A percentile compares a stretch with the other conserved stretches of the same genome.
phyloP scores from a whole-genome alignment of 257 asterid species.

The Handroanthus guayacan region DNA sequence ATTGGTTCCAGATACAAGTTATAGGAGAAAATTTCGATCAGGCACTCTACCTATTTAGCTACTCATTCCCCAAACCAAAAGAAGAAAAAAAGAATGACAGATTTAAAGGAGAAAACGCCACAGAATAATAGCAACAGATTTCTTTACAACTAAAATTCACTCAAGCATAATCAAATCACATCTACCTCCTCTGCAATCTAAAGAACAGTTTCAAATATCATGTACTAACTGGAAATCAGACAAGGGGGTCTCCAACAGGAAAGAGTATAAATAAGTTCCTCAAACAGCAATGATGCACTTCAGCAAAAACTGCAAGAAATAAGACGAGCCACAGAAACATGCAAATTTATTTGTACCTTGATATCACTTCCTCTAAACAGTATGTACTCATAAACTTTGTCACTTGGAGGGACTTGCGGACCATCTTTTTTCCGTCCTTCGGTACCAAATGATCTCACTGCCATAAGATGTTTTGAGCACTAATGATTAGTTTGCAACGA shows the following conservation, averaged over 20 bases:
- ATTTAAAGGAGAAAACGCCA: neutral
- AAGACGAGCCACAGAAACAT: neutral
- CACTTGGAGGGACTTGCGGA: constrained; percentile 89
- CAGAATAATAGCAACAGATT: neutral
- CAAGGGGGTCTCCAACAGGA: neutral
- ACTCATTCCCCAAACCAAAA: neutral
- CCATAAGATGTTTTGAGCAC: constrained; percentile 12
- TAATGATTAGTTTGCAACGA: constrained; percentile 4
- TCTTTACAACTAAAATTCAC: neutral
- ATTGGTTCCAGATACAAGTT: neutral
- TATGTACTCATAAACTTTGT: constrained; percentile 87
- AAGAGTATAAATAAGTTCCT: neutral
- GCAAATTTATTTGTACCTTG: constrained; percentile 57
- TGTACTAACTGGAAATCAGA: neutral
- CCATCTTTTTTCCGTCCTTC: constrained; percentile 97
- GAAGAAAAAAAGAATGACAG: neutral
- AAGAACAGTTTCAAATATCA: constrained; percentile 4
- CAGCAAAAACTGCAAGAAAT: neutral
- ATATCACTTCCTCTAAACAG: constrained; percentile 95
- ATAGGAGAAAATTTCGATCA: neutral
- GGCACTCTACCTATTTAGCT: neutral
- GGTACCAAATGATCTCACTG: constrained; percentile 97
- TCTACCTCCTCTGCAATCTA: constrained; percentile 14
- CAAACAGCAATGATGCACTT: constrained; percentile 1
- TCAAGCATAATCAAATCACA: neutral